Evolutionary conservation across 352 stramenopile species (phyloP).

Genomic region (Blastocystis sp.): DNA sequence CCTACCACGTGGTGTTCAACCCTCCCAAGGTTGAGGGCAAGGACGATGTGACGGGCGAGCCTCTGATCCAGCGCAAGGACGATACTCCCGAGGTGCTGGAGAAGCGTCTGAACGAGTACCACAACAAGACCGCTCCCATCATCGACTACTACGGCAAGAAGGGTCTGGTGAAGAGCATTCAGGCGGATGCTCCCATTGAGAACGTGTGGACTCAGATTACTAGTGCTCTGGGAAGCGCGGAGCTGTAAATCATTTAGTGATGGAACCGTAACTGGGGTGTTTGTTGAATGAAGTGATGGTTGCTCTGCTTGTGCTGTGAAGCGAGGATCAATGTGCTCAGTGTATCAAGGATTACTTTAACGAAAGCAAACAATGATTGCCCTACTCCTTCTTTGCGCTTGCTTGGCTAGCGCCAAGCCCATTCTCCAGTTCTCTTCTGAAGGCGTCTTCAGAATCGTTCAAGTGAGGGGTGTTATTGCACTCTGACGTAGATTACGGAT

Average conservation of each 20-base stretch:
- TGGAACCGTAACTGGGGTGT: neutral
- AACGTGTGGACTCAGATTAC: conserved; percentile 67
- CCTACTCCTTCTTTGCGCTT: neutral
- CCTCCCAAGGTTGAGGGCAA: conserved; percentile 84
- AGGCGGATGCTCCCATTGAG: conserved; percentile 69
- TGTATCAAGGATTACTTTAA: too few species aligned
- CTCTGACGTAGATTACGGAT: conserved; percentile 33
- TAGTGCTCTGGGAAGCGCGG: conserved; percentile 56
- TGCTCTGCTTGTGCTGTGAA: neutral
- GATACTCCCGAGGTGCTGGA: conserved; percentile 88
- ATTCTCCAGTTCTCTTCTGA: conserved; percentile 55
- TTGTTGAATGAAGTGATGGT: neutral
- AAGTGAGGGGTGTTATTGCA: neutral
- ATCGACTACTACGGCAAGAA: conserved; percentile 80
- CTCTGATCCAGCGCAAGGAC: conserved; percentile 93
- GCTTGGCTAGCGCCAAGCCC: neutral
- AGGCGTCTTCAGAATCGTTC: conserved; percentile 47
- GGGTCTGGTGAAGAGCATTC: conserved; percentile 67
- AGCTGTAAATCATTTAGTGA: conserved; percentile 70
- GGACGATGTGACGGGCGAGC: conserved; percentile 89
- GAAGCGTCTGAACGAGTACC: conserved; percentile 87
- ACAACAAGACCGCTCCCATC: conserved; percentile 93
- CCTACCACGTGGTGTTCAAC: conserved; percentile 95
- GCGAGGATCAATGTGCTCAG: too few species aligned
- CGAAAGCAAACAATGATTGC: too few species aligned